A percentile compares a stretch with the other conserved stretches of the same genome.
Evolutionary conservation across 2,329 filamentous ascomycete genomes (phyloP).

Genomic region (Bipolaris bicolor): DNA sequence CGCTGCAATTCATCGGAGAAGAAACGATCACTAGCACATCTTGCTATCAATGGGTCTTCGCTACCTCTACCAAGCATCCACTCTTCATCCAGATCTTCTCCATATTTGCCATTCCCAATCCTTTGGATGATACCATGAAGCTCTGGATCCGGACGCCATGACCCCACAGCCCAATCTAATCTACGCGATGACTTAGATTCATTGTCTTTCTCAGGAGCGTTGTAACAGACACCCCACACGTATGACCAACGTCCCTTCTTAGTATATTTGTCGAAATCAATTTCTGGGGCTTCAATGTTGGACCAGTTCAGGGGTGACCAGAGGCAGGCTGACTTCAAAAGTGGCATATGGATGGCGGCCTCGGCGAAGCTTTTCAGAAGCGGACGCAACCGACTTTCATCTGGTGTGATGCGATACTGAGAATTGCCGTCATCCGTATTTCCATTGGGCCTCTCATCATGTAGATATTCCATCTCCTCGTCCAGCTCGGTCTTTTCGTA

Average conservation of each 20-base stretch:
- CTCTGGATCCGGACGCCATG: constrained; percentile 15
- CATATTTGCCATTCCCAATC: constrained; percentile 4
- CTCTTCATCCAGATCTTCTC: not conserved
- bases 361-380: constrained; percentile 26
- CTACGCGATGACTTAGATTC: too few species aligned
- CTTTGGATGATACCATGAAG: constrained; percentile 14
- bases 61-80: not conserved
- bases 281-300: not conserved
- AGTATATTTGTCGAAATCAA: not conserved
- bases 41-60: too few species aligned
- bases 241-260: too few species aligned
- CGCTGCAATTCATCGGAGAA: too few species aligned
- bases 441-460: not conserved
- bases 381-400: constrained; percentile 11
- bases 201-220: too few species aligned
- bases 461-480: not conserved
- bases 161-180: not conserved
- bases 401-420: constrained; percentile 13
- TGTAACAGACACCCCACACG: not conserved
- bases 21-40: too few species aligned
- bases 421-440: not conserved
- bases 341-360: constrained; percentile 20
- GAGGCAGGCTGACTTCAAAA: constrained; percentile 15
- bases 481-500: constrained; percentile 15
- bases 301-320: constrained; percentile 17